Percentiles rank a stretch among this genome's conserved stretches.
phyloP scores from a whole-genome alignment of 2,329 filamentous ascomycete genomes.

The Aspergillus novoparasiticus region DNA sequence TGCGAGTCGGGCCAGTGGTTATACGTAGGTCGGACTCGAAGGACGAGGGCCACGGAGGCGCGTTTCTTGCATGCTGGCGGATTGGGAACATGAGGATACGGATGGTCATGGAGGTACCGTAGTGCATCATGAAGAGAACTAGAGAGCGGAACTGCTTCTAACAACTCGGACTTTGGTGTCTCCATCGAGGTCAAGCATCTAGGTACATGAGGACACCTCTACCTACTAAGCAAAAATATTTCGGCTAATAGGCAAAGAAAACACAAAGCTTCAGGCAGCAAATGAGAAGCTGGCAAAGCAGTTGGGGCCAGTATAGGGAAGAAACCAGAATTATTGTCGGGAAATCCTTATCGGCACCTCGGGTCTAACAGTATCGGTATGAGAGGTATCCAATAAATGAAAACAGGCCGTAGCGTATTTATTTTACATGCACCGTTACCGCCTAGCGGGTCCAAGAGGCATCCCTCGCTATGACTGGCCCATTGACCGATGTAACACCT shows the following conservation, averaged over 20 bases:
- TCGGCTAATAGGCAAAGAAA: not conserved
- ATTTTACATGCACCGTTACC: not conserved
- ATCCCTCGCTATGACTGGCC: not conserved
- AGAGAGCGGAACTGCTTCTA: conserved; percentile 21
- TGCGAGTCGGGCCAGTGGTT: conserved; percentile 52
- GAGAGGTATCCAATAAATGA: not conserved
- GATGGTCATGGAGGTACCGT: conserved; percentile 35
- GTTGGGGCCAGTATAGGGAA: not conserved
- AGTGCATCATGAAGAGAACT: conserved; percentile 36
- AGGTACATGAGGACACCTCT: not conserved
- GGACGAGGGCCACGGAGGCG: conserved; percentile 67
- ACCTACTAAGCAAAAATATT: not conserved
- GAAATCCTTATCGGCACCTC: not conserved
- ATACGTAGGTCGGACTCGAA: conserved; percentile 63
- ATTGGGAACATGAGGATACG: conserved; percentile 49
- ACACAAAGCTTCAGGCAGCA: not conserved
- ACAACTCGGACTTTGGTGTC: not conserved
- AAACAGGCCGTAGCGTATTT: not conserved
- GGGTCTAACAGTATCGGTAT: not conserved
- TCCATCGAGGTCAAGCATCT: not conserved
- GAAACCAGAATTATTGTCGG: not conserved
- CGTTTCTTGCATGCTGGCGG: conserved; percentile 56
- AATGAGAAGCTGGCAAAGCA: not conserved
- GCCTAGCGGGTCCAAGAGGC: not conserved
- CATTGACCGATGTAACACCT: not conserved